These are phyloP conservation scores for Cymodocea nodosa DNA, from an alignment of 116 monocot species.

Conservation along the genomic window DNA sequence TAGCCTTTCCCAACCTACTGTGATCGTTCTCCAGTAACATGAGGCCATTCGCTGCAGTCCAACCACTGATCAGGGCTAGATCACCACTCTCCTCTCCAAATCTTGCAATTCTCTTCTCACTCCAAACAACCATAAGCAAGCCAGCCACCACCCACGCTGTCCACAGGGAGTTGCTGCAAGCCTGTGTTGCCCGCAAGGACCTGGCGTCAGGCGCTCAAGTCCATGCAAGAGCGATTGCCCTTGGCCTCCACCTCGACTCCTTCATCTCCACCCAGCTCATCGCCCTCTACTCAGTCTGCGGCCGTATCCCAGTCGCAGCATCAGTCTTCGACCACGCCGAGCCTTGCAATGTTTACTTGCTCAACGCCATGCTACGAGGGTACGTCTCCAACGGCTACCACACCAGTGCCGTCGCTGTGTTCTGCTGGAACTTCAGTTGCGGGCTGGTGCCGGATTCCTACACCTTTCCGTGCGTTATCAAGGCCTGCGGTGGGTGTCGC, in stretches of 20 bases:
- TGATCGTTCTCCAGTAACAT: no score
- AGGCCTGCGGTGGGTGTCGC: background rate
- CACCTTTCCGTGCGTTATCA: slow-evolving; percentile 1
- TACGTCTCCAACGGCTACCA: slow-evolving; percentile 25
- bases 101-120: no score
- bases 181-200: slow-evolving; percentile 17
- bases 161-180: slow-evolving; percentile 19
- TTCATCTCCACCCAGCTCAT: slow-evolving; percentile 49
- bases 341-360: slow-evolving; percentile 21
- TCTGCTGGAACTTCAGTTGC: slow-evolving; percentile 10
- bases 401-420: slow-evolving; percentile 29
- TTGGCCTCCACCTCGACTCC: slow-evolving; percentile 30
- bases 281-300: slow-evolving; percentile 32
- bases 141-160: background rate
- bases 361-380: slow-evolving; percentile 41
- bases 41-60: no score
- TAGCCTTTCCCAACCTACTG: no score
- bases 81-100: no score
- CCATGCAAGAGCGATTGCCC: slow-evolving; percentile 30
- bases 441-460: slow-evolving; percentile 26
- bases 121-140: no score
- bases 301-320: slow-evolving; percentile 8
- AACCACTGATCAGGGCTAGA: no score
- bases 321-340: slow-evolving; percentile 14
- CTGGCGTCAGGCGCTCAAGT: slow-evolving; percentile 9